Evolutionary conservation across 225 moss, liverwort and hornwort species (phyloP), one percentile per base, ranked within the genome.

Genomic region (Takakia lepidozioides): DNA sequence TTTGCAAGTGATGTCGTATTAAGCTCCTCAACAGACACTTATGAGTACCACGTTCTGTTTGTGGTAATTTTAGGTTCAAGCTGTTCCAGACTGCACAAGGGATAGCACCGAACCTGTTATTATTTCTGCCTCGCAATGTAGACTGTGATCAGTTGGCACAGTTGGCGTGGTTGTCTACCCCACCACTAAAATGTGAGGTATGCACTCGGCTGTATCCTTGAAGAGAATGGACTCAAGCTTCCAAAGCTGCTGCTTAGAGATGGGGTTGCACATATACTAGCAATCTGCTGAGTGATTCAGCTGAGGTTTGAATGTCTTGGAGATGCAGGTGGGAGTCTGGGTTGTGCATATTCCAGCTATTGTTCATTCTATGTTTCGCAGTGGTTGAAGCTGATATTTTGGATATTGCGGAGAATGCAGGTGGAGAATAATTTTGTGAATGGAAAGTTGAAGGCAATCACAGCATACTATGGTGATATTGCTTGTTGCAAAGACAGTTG

Each of bases 41-140:
- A n/a, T n/a, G n/a, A n/a, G n/a, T n/a, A n/a, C n/a, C n/a, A n/a
- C 2, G 10, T 41, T 41, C 41, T 41, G 11, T 41, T 8, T 41
- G 41, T 34, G n/a, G 20, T 43, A 7, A 16, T 7, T 16, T 21
- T 51, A 95, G 93, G 58, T 76, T 59, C 54, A 87, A 82, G 38
- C 70, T 90, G 54, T 84, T 95, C 47, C 86, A 84, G 61, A 73
- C 42, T 24, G 93, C 87, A 23, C 82, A 68, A 56, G 58, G 56
- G 10, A 71, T 87, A 24, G 84, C 93, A 34, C 68, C 90, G 35
- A 80, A 81, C 35, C 61, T 95, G 48, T 79, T 63, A 20, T 29
- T 95, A 17, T 95, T 89, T 69, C 75, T 95, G 27, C 93, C 93
- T 52, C 90, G 87, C 24, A 95, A 95, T 65, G 90, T 90, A 38